These are phyloP conservation scores for Helicostylum pulchrum DNA, from an alignment of 192 early-diverging fungal genomes.

Conservation along the genomic window DNA sequence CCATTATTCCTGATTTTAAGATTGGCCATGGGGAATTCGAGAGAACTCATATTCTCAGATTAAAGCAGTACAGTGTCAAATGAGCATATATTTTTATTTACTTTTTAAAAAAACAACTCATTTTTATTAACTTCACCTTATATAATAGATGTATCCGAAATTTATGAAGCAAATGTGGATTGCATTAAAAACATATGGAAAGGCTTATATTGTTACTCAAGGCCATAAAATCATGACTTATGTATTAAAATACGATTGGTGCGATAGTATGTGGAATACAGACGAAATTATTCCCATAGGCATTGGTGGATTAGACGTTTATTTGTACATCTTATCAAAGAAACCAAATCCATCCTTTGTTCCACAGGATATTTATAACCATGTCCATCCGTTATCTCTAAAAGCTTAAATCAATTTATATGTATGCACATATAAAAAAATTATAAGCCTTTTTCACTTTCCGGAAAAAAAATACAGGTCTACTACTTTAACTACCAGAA, in stretches of 20 bases:
- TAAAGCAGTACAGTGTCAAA: conserved; percentile 14
- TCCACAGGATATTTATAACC: too few species aligned
- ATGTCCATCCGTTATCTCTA: too few species aligned
- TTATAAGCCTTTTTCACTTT: too few species aligned
- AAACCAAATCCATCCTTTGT: background rate
- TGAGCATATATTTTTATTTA: too few species aligned
- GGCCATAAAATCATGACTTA: conserved; percentile 42
- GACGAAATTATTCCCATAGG: conserved; percentile 9
- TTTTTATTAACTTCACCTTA: background rate
- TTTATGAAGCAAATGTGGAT: conserved; percentile 37
- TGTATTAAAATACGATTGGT: conserved; percentile 33
- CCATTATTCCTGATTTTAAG: conserved; percentile 2
- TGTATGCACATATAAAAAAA: too few species aligned
- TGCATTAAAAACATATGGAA: conserved; percentile 30
- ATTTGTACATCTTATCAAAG: conserved; percentile 25
- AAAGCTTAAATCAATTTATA: too few species aligned
- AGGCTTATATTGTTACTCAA: conserved; percentile 44
- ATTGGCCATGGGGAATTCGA: conserved; percentile 36
- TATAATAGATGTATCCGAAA: conserved; percentile 44
- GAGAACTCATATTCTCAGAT: conserved; percentile 23
- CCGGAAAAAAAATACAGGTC: too few species aligned
- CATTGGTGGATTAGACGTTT: conserved; percentile 31
- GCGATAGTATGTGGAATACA: conserved; percentile 13
- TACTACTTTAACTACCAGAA: too few species aligned
- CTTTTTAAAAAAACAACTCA: too few species aligned